These are phyloP conservation scores for Penicillium psychrosexuale DNA, from an alignment of 2,329 filamentous ascomycete species.

Conservation along the genomic window DNA sequence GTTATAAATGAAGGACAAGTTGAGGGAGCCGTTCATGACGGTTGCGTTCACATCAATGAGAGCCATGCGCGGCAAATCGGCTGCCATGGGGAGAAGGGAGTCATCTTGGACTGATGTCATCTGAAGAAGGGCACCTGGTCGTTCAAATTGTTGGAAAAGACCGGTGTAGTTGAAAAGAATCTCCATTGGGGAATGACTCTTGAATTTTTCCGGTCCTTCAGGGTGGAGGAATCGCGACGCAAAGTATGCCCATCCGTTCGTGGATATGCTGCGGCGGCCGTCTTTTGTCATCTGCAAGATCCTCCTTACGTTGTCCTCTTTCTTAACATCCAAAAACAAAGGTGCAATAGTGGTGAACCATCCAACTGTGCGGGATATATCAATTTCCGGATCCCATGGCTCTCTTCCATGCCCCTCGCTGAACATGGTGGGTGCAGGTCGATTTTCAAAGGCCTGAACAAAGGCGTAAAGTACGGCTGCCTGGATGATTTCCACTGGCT, in stretches of 20 bases:
- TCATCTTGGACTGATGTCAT: background rate
- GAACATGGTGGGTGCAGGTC: constrained; percentile 51
- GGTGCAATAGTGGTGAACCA: constrained; percentile 61
- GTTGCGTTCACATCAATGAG: background rate
- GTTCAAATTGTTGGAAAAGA: constrained; percentile 49
- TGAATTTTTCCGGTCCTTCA: background rate
- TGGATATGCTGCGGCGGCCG: constrained; percentile 44
- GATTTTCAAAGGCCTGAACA: constrained; percentile 54
- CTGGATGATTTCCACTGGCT: constrained; percentile 27
- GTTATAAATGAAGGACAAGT: no score
- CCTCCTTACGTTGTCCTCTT: background rate
- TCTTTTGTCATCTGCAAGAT: background rate
- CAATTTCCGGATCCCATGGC: constrained; percentile 46
- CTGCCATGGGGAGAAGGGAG: constrained; percentile 1
- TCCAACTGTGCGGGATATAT: constrained; percentile 57
- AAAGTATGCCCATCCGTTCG: constrained; percentile 52
- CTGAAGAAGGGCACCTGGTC: constrained; percentile 48
- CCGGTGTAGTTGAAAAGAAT: constrained; percentile 59
- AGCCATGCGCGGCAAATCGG: constrained; percentile 29
- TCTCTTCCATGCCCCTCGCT: constrained; percentile 39
- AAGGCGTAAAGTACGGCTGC: constrained; percentile 57
- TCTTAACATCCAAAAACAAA: background rate
- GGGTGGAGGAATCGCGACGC: constrained; percentile 31
- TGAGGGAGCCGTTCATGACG: background rate
- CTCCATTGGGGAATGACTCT: constrained; percentile 47